phyloP scores from a whole-genome alignment of 2,329 filamentous ascomycete genomes.

The Trichoderma afroharzianum region DNA sequence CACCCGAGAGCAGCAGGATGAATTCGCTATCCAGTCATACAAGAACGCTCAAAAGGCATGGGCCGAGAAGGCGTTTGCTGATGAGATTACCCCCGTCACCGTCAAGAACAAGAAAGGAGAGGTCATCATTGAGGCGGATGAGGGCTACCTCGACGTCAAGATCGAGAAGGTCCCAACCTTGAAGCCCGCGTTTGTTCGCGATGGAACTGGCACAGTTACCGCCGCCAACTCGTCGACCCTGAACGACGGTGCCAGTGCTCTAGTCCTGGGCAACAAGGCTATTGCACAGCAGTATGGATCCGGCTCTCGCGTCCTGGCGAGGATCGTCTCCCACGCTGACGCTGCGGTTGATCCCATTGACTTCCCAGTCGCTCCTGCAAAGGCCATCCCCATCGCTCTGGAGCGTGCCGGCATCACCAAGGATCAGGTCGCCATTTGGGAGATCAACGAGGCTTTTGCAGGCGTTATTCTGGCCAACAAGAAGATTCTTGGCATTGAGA shows the following conservation, averaged over 20 bases:
- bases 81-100: slow-evolving; percentile 86
- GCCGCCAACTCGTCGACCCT: slow-evolving; percentile 92
- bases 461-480: slow-evolving; percentile 93
- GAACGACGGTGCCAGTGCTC: slow-evolving; percentile 88
- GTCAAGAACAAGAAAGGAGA: slow-evolving; percentile 83
- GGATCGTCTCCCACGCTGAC: slow-evolving; percentile 81
- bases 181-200: slow-evolving; percentile 85
- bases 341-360: slow-evolving; percentile 88
- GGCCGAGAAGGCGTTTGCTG: slow-evolving; percentile 75
- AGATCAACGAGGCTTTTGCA: slow-evolving; percentile 98
- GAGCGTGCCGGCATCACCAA: slow-evolving; percentile 85
- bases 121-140: slow-evolving; percentile 73
- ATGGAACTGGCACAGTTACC: slow-evolving; percentile 85
- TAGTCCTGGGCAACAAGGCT: slow-evolving; percentile 78
- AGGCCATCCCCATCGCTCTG: slow-evolving; percentile 86
- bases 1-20: slow-evolving; percentile 81
- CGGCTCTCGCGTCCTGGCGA: slow-evolving; percentile 77
- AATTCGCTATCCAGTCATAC: slow-evolving; percentile 86
- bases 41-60: slow-evolving; percentile 86
- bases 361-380: slow-evolving; percentile 88
- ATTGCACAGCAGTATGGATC: slow-evolving; percentile 76
- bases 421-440: slow-evolving; percentile 91
- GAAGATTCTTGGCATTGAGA: slow-evolving; percentile 80
- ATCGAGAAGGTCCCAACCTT: slow-evolving; percentile 79
- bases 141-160: slow-evolving; percentile 85